A percentile compares a stretch with the other conserved stretches of the same genome.
phyloP scores from a whole-genome alignment of 169 alveolate genomes.

The Neospora caninum region DNA sequence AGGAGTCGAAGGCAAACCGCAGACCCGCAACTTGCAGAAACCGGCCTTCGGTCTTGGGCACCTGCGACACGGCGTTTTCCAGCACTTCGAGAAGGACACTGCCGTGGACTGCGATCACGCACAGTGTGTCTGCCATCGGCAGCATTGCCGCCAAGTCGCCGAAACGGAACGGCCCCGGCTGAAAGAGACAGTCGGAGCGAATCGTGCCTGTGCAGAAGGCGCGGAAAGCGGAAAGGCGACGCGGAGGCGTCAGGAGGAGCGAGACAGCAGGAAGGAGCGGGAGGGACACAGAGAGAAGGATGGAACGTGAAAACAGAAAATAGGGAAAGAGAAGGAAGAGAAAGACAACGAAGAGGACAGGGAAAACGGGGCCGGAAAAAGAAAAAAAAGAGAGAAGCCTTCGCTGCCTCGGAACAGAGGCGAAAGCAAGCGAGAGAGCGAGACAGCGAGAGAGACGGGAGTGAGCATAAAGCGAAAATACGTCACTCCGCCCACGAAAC shows the following conservation, averaged over 20 bases:
- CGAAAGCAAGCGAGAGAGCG: too few species aligned
- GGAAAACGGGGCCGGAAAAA: background rate
- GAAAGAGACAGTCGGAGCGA: constrained; percentile 84
- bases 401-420: too few species aligned
- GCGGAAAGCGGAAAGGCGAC: background rate
- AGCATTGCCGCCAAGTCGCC: constrained; percentile 80
- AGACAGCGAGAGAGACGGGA: background rate
- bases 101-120: constrained; percentile 79
- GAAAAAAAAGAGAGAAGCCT: background rate
- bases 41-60: constrained; percentile 89
- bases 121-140: constrained; percentile 85
- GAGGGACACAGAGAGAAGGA: background rate
- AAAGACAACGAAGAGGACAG: background rate
- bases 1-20: constrained; percentile 67
- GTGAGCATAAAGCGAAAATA: too few species aligned
- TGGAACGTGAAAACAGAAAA: background rate
- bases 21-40: constrained; percentile 86
- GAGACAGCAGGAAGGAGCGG: background rate
- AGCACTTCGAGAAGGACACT: constrained; percentile 71
- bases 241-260: background rate
- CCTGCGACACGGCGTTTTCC: constrained; percentile 82
- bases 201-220: constrained; percentile 75
- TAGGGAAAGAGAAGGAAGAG: background rate
- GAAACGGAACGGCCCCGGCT: constrained; percentile 79
- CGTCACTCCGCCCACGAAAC: background rate